Base-by-base conservation (phyloP, 176 grass and related monocot genomes). In the Stipa capillata region DNA sequence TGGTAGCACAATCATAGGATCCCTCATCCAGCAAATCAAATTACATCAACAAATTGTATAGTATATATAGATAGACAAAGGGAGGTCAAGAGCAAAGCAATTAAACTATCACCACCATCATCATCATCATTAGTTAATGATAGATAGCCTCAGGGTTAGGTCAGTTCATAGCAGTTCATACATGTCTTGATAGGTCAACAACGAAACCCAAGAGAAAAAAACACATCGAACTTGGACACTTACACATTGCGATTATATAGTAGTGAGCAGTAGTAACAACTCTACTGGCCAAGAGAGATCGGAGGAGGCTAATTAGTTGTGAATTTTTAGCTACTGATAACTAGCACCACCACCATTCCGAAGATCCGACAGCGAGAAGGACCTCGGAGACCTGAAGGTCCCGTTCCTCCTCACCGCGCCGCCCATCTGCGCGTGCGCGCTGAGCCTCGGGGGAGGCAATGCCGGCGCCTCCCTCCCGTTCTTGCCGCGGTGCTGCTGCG, bases 291-390 rank as follows among this genome's bases (percentile, higher is more conserved):
- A 65, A 25, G 49, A 60, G 65, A 27, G 21, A 62, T 34, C n/a
- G 3, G 8, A 8, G 11, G 8, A 39, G 63, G 32, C 32, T 77
- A 37, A 60, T 32, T 85, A 24, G 17, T 33, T 68, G 66, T 55
- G 74, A 84, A 75, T 54, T 41, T 60, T 59, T n/a, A n/a, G 32
- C 65, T 43, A 52, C 61, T 73, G 69, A n/a, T 77, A 79, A 36
- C 69, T 84, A 57, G 70, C 32, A 14, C 15, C 35, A 5, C 36
- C 51, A 39, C 56, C 65, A 5, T 80, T 82, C 11, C 41, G 90
- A 39, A 96, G 93, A 88, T 96, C 93, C 5, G 93, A 85, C 9
- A 96, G 57, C 0, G 93, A 96, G 64, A 90, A 83, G 20, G 89
- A 96, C 41, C 90, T 86, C 9, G 84, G 90, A 13, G 87, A 87